Conservation (phyloP, 768 basidiomycete species). For the Tricholoma matsutake region DNA sequence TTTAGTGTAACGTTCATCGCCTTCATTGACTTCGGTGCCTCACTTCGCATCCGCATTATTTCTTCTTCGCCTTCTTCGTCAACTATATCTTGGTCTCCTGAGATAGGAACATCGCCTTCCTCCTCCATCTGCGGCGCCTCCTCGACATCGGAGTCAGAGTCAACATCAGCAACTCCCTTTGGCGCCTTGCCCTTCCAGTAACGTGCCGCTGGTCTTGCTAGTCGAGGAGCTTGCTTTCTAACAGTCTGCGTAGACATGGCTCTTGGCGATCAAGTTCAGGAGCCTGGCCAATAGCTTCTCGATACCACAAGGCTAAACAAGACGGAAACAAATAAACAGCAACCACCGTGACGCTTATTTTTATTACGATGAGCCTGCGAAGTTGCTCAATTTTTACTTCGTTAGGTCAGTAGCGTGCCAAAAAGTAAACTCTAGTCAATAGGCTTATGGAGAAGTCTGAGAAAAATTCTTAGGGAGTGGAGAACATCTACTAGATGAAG, state of each 20-base stretch:
- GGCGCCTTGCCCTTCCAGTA: conserved; percentile 92
- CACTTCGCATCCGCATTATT: conserved; percentile 37
- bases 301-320: conserved; percentile 6
- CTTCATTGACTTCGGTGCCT: conserved; percentile 35
- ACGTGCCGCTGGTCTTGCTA: conserved; percentile 75
- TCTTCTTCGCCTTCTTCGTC: conserved; percentile 44
- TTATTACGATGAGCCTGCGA: no score
- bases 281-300: not conserved
- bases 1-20: conserved; percentile 72
- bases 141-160: conserved; percentile 67
- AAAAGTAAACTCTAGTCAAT: no score
- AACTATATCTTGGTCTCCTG: conserved; percentile 52
- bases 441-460: no score
- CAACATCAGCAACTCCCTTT: conserved; percentile 58
- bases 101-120: conserved; percentile 60
- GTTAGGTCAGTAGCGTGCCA: no score
- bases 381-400: no score
- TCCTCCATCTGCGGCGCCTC: conserved; percentile 40
- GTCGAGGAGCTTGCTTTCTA: conserved; percentile 73
- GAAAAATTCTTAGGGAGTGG: no score
- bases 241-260: conserved; percentile 23
- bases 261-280: not conserved
- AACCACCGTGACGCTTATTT: not conserved
- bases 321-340: conserved; percentile 8
- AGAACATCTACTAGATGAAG: no score